Base-by-base conservation (phyloP, 805 yeast genomes). In the Wickerhamiella slavikovae region DNA sequence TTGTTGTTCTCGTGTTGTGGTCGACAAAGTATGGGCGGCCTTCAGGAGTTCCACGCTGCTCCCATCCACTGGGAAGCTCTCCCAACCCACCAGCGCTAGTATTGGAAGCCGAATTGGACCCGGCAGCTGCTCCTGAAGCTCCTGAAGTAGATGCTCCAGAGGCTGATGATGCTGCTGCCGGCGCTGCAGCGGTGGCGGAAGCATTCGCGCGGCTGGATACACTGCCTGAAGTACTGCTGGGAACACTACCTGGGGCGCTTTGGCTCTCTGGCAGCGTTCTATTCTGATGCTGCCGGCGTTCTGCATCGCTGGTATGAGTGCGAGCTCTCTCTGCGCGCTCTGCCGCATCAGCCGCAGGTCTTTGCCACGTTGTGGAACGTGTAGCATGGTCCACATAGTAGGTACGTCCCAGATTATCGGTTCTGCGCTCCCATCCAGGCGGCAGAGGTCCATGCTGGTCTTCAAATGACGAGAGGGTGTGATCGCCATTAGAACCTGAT, bases 21-120 rank as follows among this genome's bases (percentile, higher is more conserved):
- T 89, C 99, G 28, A 89, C 98, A 52, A 83, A 89, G 56, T 89
- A 89, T 5, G 96, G 91, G 50, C 98, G 70, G 23, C 98, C 99
- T 55, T 89, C 98, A 17, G 93, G 93, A 5, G 99, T 89, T 45
- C 77, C 76, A 39, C 99, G 64, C 58, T 85, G 96, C 56, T 89
- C 99, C 99, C 99, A 89, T 24, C 98, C 99, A 8, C 93, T 69
- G 6, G 99, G 99, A 38, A 89, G 62, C 57, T 89, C 98, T 17
- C 98, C 98, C 25, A 91, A 57, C n/a, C n/a, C n/a, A 1, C 96
- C 96, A 17, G 92, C 77, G 3, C 95, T 80, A 2, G 96, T 85
- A 15, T 17, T 24, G 13, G 22, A 22, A 15, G 17, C 15, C 14
- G 22, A 18, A 10, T 26, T 24, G 1, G 20, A 22, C 10, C 37